Percentiles rank a stretch among this genome's conserved stretches.
Conservation (phyloP, 805 yeast genomes). For the Nakazawaea siamensis region DNA sequence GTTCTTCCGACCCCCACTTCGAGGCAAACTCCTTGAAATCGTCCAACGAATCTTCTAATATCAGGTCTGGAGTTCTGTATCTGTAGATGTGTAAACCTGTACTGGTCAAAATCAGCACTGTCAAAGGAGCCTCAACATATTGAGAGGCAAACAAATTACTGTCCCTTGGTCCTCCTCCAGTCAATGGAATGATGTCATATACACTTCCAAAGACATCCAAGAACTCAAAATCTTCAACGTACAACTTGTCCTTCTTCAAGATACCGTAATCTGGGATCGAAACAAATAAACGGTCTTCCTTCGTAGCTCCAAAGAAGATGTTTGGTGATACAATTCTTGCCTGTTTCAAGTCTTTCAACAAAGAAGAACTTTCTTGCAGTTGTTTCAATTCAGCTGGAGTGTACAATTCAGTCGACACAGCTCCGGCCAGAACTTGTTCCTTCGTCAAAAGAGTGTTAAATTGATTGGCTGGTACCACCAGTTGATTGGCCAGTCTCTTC, state of each 20-base stretch:
- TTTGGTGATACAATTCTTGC: slow-evolving; percentile 75
- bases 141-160: slow-evolving; percentile 85
- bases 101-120: slow-evolving; percentile 76
- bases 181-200: slow-evolving; percentile 64
- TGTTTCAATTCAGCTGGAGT: slow-evolving; percentile 32
- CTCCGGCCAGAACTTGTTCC: slow-evolving; percentile 22
- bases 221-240: slow-evolving; percentile 77
- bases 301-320: slow-evolving; percentile 65
- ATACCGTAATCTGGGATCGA: slow-evolving; percentile 83
- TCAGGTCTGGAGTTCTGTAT: slow-evolving; percentile 72
- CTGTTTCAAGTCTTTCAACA: slow-evolving; percentile 49
- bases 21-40: slow-evolving; percentile 62
- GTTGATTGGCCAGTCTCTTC: neutral
- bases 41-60: slow-evolving; percentile 53
- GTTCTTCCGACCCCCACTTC: slow-evolving; percentile 81
- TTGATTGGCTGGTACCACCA: neutral
- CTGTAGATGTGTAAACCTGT: slow-evolving; percentile 71
- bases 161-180: slow-evolving; percentile 69
- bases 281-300: slow-evolving; percentile 49
- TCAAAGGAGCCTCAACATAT: slow-evolving; percentile 56
- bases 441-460: slow-evolving; percentile 10
- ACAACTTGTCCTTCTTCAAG: slow-evolving; percentile 60
- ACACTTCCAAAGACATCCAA: slow-evolving; percentile 53
- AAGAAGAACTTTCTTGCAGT: slow-evolving; percentile 44
- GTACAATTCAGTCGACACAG: slow-evolving; percentile 13